phyloP scores from a whole-genome alignment of 2,329 filamentous ascomycete genomes.

The Paecilomyces sp. region DNA sequence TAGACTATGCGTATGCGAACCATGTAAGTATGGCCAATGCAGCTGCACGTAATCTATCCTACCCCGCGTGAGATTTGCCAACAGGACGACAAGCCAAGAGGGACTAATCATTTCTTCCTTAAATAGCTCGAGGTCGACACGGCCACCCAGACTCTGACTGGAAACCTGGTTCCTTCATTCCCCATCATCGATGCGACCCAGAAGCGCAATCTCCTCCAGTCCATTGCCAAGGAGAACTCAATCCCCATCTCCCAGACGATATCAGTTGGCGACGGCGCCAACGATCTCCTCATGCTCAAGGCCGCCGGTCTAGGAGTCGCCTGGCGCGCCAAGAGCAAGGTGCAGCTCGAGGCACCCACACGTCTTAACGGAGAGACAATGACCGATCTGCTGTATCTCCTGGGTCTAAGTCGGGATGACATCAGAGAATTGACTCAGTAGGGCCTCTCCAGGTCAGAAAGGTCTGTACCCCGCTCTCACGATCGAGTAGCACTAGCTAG shows the following conservation, averaged over 20 bases:
- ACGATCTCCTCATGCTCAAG: constrained; percentile 59
- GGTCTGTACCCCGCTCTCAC: neutral
- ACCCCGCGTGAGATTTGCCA: neutral
- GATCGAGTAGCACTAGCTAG: neutral
- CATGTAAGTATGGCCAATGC: constrained; percentile 44
- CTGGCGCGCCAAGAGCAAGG: constrained; percentile 58
- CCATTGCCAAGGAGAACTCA: constrained; percentile 48
- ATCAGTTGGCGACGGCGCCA: constrained; percentile 58
- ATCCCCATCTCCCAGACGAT: constrained; percentile 50
- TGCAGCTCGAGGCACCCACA: constrained; percentile 55
- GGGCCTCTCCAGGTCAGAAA: neutral
- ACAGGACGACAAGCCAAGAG: neutral
- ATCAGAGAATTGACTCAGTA: constrained; percentile 36
- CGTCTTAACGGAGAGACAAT: constrained; percentile 53
- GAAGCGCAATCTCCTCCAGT: constrained; percentile 49
- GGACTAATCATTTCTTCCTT: neutral
- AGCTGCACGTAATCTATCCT: neutral
- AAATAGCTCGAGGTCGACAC: constrained; percentile 43
- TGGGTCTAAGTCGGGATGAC: constrained; percentile 47
- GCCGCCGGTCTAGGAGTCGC: constrained; percentile 56
- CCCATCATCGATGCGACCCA: constrained; percentile 55
- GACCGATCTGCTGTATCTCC: constrained; percentile 51
- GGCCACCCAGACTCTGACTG: constrained; percentile 45
- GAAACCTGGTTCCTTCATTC: constrained; percentile 45
- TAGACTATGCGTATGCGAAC: constrained; percentile 87